A percentile compares a stretch with the other conserved stretches of the same genome.
Evolutionary conservation across 1,284 basidiomycete species (phyloP).

Genomic region (Pseudozyma sp.): DNA sequence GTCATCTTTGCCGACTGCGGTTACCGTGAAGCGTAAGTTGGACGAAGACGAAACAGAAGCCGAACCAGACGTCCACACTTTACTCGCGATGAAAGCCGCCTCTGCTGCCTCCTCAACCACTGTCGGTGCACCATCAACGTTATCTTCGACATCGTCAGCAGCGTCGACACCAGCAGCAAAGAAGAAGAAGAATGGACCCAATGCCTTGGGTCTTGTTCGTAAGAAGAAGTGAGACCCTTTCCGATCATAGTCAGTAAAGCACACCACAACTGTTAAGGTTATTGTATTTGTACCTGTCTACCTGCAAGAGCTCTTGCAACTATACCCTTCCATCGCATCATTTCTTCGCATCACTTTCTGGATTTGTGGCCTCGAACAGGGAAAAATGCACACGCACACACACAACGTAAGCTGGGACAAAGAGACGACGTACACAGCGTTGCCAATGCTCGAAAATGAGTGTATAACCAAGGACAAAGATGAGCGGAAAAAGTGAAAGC

Average conservation of each 20-base stretch:
- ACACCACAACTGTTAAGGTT: not conserved
- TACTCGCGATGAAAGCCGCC: conserved; percentile 22
- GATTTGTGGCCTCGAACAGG: not conserved
- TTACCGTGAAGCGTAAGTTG: conserved; percentile 39
- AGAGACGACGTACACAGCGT: not conserved
- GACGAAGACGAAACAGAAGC: conserved; percentile 31
- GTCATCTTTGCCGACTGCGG: not conserved
- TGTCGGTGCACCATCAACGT: not conserved
- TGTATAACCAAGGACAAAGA: not conserved
- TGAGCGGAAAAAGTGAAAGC: not conserved
- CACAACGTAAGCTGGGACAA: not conserved
- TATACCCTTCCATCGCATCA: not conserved
- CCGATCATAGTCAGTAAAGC: not conserved
- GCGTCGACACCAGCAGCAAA: conserved; percentile 15
- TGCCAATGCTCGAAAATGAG: not conserved
- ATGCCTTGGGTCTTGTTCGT: conserved; percentile 65
- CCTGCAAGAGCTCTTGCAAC: not conserved
- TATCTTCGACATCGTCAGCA: not conserved
- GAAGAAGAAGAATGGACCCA: conserved; percentile 59
- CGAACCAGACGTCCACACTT: conserved; percentile 32
- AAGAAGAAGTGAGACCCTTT: conserved; percentile 44
- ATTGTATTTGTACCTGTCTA: conserved; percentile 2
- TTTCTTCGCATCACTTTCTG: not conserved
- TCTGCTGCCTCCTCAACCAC: not conserved
- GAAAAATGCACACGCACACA: not conserved